Conservation (phyloP, 495 filamentous ascomycete species). For the Aspergillus saccharolyticus region DNA sequence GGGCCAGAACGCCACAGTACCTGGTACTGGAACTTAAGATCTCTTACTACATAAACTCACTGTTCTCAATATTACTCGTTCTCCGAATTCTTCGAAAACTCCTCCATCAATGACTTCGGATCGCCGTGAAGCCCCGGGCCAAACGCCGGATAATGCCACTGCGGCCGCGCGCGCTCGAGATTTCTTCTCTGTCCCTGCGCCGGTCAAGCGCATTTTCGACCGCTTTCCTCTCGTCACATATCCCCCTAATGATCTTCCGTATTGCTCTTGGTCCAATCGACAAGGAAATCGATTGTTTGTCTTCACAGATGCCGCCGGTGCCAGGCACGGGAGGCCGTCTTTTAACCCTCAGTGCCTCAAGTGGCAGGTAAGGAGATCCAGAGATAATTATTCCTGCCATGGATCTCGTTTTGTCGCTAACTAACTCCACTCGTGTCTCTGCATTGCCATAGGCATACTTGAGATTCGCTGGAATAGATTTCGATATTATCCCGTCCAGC, state of each 20-base stretch:
- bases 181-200: conserved; percentile 65
- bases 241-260: conserved; percentile 71
- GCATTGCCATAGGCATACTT: conserved; percentile 65
- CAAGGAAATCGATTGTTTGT: conserved; percentile 65
- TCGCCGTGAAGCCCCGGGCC: conserved; percentile 21
- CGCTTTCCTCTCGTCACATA: conserved; percentile 73
- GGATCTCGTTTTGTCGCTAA: neutral
- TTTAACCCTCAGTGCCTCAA: conserved; percentile 94
- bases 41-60: neutral
- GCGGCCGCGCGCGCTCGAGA: conserved; percentile 20
- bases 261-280: conserved; percentile 47
- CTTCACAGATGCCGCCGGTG: conserved; percentile 66
- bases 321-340: conserved; percentile 58
- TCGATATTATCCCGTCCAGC: conserved; percentile 65
- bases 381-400: neutral
- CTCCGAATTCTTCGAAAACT: neutral
- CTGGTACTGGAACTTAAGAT: neutral
- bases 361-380: conserved; percentile 73
- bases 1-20: neutral
- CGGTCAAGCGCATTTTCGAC: conserved; percentile 79
- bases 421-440: neutral
- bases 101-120: conserved; percentile 32
- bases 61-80: neutral
- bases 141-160: conserved; percentile 18
- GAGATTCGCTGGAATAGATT: conserved; percentile 67